Conservation (phyloP, 768 basidiomycete genomes). For the Psilocybe tampanensis region DNA sequence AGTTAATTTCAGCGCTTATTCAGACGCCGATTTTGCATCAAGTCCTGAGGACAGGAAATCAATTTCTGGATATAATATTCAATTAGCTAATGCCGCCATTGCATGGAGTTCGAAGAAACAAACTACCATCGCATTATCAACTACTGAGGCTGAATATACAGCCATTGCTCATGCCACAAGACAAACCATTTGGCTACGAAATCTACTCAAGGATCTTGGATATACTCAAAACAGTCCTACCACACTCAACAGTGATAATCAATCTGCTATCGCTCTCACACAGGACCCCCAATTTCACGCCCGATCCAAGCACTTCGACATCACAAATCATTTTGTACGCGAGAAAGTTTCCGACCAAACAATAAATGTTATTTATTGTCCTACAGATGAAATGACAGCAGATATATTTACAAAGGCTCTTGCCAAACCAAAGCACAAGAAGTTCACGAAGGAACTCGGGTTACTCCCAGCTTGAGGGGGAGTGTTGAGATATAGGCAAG, state of each 20-base stretch:
- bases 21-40: too few species aligned
- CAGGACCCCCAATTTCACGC: not conserved
- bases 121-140: slow-evolving; percentile 13
- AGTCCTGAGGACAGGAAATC: too few species aligned
- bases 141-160: slow-evolving; percentile 16
- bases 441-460: too few species aligned
- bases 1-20: too few species aligned
- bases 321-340: slow-evolving; percentile 11
- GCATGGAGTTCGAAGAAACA: slow-evolving; percentile 17
- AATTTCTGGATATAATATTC: not conserved
- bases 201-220: slow-evolving; percentile 1
- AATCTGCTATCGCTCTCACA: not conserved
- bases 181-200: slow-evolving; percentile 13
- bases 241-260: slow-evolving; percentile 1
- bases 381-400: too few species aligned
- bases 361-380: too few species aligned
- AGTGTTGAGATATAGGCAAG: too few species aligned
- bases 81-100: slow-evolving; percentile 7
- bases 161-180: slow-evolving; percentile 9
- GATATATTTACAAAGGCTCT: too few species aligned
- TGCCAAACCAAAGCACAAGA: too few species aligned
- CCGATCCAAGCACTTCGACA: slow-evolving; percentile 9
- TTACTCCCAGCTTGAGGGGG: too few species aligned
- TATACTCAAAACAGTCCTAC: not conserved
- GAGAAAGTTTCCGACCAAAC: too few species aligned